Evolutionary conservation across 1,139 yeast species (phyloP), one percentile per base, ranked within the genome.

Genomic region (Saccharomyces pastorianus): DNA sequence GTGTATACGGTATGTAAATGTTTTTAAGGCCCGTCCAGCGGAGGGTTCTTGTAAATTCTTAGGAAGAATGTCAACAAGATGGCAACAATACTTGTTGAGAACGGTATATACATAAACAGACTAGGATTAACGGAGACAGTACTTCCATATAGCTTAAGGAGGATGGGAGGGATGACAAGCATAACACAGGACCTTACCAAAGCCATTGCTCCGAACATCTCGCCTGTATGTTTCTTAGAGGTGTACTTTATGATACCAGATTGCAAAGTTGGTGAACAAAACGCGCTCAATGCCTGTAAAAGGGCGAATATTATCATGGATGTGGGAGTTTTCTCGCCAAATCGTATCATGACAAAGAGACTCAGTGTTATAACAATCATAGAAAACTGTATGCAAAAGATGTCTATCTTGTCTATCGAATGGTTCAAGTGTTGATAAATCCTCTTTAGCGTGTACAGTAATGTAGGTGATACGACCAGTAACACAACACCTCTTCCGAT

Each of bases 401-500:
- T 71, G 67, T 85, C 95, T 42, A 81, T 71, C 57, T 69, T 65
- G 67, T 86, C 95, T 38, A 85, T 66, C 29, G 75, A 64, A n/a
- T 63, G 53, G 2, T 58, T 49, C 44, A 64, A 62, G 6, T 64
- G 61, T 3, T 50, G 55, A 54, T 68, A 69, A 2, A 48, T 65
- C 17, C 64, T 60, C 51, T 69, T 71, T 53, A 82, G 64, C 11
- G 70, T 62, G 29, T 71, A 71, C 52, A 79, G 71, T 8, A 74
- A 47, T 50, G 71, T 54, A 8, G 86, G 84, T 50, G 77, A 70
- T 6, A 78, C 51, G 0, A 73, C 51, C 23, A 77, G 73, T n/a
- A 82, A 65, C 0, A 75, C 71, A 0, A 71, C 20, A 0, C 79
- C 73, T 52, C 77, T 70, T 5, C 80, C 68, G 1, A 79, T 59